A percentile compares a stretch with the other conserved stretches of the same genome.
These are phyloP conservation scores for Bipolaris sorokiniana DNA, from an alignment of 2,329 filamentous ascomycete genomes.

Conservation along the genomic window DNA sequence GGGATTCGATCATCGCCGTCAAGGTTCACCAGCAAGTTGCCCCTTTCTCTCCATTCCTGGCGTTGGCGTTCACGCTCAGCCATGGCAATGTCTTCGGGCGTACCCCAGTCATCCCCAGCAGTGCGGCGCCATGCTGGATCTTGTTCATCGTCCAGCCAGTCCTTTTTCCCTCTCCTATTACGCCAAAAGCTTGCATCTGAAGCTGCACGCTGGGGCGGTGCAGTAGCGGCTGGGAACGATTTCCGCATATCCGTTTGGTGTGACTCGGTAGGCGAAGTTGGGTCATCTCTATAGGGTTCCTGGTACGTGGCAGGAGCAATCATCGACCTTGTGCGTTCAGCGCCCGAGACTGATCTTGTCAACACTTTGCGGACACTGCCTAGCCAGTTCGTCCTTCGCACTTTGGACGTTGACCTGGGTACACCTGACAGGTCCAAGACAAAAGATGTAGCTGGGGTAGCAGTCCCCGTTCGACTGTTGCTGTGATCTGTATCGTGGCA, in stretches of 20 bases:
- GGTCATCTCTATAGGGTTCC: constrained; percentile 41
- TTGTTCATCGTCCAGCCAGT: constrained; percentile 49
- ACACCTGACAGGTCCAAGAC: constrained; percentile 24
- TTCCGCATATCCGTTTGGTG: constrained; percentile 19
- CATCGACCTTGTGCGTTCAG: constrained; percentile 38
- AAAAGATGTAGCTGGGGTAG: constrained; percentile 36
- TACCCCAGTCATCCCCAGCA: constrained; percentile 47
- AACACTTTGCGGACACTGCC: constrained; percentile 47
- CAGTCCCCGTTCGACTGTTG: constrained; percentile 32
- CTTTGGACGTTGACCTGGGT: constrained; percentile 23
- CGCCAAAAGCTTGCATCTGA: constrained; percentile 54
- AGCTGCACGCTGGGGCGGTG: constrained; percentile 50
- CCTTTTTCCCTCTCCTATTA: constrained; percentile 51
- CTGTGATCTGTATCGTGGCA: constrained; percentile 32
- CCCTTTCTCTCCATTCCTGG: constrained; percentile 40
- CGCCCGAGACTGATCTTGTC: constrained; percentile 35
- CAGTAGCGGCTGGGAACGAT: constrained; percentile 27
- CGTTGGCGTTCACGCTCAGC: constrained; percentile 40
- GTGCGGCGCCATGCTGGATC: constrained; percentile 40
- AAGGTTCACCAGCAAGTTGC: constrained; percentile 39
- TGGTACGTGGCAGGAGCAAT: constrained; percentile 31
- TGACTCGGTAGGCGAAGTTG: constrained; percentile 19
- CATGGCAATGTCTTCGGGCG: constrained; percentile 40
- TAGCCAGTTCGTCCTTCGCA: constrained; percentile 46
- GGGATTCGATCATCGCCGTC: constrained; percentile 34